Evolutionary conservation across 1,139 yeast genomes (phyloP).

Genomic region (Candida sanyaensis): DNA sequence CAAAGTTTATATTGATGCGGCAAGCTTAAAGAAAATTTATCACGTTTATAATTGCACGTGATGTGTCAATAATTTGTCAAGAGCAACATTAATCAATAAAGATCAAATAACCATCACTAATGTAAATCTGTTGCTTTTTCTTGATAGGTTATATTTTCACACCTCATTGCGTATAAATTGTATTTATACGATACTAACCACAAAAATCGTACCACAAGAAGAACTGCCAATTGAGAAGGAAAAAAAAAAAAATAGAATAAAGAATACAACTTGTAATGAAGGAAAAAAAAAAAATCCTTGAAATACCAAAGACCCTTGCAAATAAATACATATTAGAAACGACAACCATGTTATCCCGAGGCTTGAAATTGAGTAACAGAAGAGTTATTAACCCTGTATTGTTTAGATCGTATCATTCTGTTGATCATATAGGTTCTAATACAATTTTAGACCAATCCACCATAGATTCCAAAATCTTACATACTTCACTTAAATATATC

Average conservation of each 20-base stretch:
- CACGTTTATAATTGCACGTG: background rate
- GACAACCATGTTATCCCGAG: background rate
- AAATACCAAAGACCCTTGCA: background rate
- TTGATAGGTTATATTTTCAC: too few relatives aligned
- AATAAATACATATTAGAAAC: background rate
- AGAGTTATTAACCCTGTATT: background rate
- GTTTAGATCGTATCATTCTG: conserved; percentile 31
- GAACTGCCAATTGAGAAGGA: too few relatives aligned
- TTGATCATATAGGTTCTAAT: conserved; percentile 37
- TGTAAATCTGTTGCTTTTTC: too few relatives aligned
- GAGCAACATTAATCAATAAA: too few relatives aligned
- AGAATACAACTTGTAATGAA: too few relatives aligned
- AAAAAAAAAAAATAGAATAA: too few relatives aligned
- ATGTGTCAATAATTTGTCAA: too few relatives aligned
- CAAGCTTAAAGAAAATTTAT: background rate
- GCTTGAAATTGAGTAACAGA: background rate
- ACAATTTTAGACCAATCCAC: conserved; percentile 26
- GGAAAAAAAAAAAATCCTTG: background rate
- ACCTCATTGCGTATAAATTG: too few relatives aligned
- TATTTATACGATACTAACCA: too few relatives aligned
- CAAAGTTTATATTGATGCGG: background rate
- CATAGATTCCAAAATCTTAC: conserved; percentile 36
- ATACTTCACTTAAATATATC: conserved; percentile 49
- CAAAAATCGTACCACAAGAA: too few relatives aligned
- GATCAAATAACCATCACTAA: too few relatives aligned